These are phyloP conservation scores for Lactifluus rugatus DNA, from an alignment of 768 basidiomycete genomes.

Conservation along the genomic window DNA sequence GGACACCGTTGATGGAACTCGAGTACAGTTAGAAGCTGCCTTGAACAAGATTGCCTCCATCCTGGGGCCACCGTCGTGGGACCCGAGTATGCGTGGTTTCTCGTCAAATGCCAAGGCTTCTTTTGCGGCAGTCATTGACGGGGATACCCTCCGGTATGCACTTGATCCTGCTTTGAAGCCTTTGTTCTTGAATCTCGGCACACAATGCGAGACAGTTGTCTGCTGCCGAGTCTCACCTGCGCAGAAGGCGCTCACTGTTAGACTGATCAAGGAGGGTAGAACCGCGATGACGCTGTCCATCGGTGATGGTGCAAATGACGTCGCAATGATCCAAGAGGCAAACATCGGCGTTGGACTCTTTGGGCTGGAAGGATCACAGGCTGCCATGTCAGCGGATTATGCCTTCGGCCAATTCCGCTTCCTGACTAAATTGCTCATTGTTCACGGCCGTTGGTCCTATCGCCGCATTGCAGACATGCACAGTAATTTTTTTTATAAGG, in stretches of 20 bases:
- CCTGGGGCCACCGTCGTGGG: slow-evolving; percentile 61
- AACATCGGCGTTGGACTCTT: slow-evolving; percentile 92
- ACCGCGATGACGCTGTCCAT: slow-evolving; percentile 96
- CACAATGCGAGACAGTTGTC: slow-evolving; percentile 95
- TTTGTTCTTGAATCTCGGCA: slow-evolving; percentile 84
- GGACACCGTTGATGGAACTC: slow-evolving; percentile 61
- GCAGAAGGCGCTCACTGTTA: slow-evolving; percentile 96
- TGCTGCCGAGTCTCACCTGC: slow-evolving; percentile 97
- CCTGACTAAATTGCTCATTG: slow-evolving; percentile 80
- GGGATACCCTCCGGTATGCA: slow-evolving; percentile 81
- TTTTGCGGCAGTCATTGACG: slow-evolving; percentile 95
- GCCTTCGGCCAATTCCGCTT: slow-evolving; percentile 97
- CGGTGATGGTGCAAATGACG: slow-evolving; percentile 96
- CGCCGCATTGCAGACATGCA: slow-evolving; percentile 95
- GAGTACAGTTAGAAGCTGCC: slow-evolving; percentile 82
- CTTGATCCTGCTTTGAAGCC: slow-evolving; percentile 68
- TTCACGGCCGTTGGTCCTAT: slow-evolving; percentile 97
- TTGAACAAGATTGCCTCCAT: slow-evolving; percentile 90
- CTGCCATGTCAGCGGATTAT: slow-evolving; percentile 98
- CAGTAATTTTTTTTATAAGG: slow-evolving; percentile 98
- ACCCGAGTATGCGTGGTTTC: slow-evolving; percentile 56
- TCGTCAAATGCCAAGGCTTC: slow-evolving; percentile 53
- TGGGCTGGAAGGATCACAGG: slow-evolving; percentile 93
- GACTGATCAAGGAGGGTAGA: slow-evolving; percentile 89
- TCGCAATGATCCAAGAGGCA: slow-evolving; percentile 99